phyloP scores from a whole-genome alignment of 768 basidiomycete species.

The Dioszegia crocea region DNA sequence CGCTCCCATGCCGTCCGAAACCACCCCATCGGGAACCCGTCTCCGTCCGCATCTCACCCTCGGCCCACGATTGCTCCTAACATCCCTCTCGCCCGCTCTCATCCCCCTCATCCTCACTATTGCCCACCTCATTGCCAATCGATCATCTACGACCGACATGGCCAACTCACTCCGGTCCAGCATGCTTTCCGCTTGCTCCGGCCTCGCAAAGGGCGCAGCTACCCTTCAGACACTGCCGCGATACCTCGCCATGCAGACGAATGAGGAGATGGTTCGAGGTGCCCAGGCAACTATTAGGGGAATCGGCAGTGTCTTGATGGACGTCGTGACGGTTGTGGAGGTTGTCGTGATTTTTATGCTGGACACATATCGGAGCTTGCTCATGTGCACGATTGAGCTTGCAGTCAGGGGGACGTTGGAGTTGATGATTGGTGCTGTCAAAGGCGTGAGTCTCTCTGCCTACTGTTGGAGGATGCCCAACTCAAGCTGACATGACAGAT shows the following conservation, averaged over 20 bases:
- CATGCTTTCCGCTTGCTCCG: constrained; percentile 76
- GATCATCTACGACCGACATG: constrained; percentile 63
- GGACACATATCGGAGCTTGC: constrained; percentile 84
- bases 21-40: constrained; percentile 10
- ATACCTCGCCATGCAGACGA: constrained; percentile 79
- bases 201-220: constrained; percentile 77
- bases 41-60: constrained; percentile 81
- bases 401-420: constrained; percentile 75
- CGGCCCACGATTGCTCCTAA: constrained; percentile 73
- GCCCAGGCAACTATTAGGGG: constrained; percentile 74
- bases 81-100: constrained; percentile 88
- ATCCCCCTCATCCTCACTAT: constrained; percentile 82
- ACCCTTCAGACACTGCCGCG: constrained; percentile 79
- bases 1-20: not conserved
- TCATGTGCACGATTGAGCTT: constrained; percentile 89
- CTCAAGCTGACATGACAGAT: constrained; percentile 55
- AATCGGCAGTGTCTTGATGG: constrained; percentile 64
- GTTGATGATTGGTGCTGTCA: constrained; percentile 73
- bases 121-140: constrained; percentile 72
- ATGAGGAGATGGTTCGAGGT: constrained; percentile 69
- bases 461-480: not conserved
- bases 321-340: constrained; percentile 75
- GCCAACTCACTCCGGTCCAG: constrained; percentile 67
- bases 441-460: constrained; percentile 60
- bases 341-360: constrained; percentile 85